phyloP scores from a whole-genome alignment of 1,139 yeast species.

The Sugiyamaella xylanicola region DNA sequence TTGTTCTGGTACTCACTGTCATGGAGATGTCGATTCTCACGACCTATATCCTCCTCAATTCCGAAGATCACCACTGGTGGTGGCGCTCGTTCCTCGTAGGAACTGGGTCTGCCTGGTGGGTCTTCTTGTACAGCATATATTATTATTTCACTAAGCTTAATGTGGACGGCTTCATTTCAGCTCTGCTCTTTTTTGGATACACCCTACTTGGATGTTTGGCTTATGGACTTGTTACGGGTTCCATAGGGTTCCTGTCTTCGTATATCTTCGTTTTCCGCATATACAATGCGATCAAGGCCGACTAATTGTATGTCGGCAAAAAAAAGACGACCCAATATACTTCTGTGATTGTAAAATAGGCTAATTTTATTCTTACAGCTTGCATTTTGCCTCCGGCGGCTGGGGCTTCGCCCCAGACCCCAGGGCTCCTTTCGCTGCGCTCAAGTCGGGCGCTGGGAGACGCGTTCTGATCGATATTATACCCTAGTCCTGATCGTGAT shows the following conservation, averaged over 20 bases:
- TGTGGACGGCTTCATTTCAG: slow-evolving; percentile 62
- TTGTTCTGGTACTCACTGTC: slow-evolving; percentile 62
- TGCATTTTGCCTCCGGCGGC: background rate
- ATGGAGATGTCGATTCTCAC: slow-evolving; percentile 76
- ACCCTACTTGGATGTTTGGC: slow-evolving; percentile 64
- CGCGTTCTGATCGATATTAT: too few relatives aligned
- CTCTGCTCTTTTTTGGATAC: slow-evolving; percentile 69
- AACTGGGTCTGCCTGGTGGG: slow-evolving; percentile 69
- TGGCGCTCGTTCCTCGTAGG: slow-evolving; percentile 81
- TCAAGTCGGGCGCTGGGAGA: too few relatives aligned
- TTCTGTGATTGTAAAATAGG: background rate
- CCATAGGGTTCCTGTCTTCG: slow-evolving; percentile 70
- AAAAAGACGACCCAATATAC: background rate
- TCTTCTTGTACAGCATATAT: slow-evolving; percentile 67
- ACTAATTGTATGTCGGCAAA: background rate
- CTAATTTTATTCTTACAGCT: too few relatives aligned
- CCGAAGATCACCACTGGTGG: slow-evolving; percentile 74
- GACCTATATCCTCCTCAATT: slow-evolving; percentile 62
- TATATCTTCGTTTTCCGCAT: slow-evolving; percentile 60
- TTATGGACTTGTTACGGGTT: slow-evolving; percentile 73
- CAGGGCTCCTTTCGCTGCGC: too few relatives aligned
- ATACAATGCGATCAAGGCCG: slow-evolving; percentile 55
- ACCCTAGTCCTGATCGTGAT: background rate
- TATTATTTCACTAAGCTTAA: slow-evolving; percentile 51
- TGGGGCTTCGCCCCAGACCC: too few relatives aligned